Evolutionary conservation across 1,284 basidiomycete species (phyloP), one percentile per base, ranked within the genome.

Genomic region (Pseudozyma flocculosa): DNA sequence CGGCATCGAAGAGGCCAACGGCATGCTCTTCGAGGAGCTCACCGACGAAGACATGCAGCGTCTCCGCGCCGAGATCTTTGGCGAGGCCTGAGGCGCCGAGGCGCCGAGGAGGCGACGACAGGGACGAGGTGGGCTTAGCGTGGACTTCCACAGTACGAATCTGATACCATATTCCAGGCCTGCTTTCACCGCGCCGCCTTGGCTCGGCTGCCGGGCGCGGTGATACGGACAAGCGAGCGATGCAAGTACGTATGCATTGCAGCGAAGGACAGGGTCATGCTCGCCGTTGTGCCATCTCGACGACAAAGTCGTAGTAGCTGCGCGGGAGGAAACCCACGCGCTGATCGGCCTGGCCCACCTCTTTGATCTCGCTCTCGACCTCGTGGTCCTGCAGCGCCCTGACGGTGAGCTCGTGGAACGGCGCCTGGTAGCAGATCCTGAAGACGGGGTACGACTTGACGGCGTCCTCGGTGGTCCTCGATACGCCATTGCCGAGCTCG

Each of bases 241-340:
- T n/a, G n/a, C n/a, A n/a, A n/a, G n/a, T n/a, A n/a, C n/a, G n/a
- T n/a, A n/a, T n/a, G n/a, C n/a, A n/a, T n/a, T n/a, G n/a, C n/a
- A n/a, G n/a, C n/a, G n/a, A n/a, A n/a, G n/a, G n/a, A n/a, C n/a
- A n/a, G n/a, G n/a, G n/a, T n/a, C n/a, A n/a, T n/a, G n/a, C 29
- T 54, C 37, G 40, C 51, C n/a, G 50, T 47, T 30, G 5, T 29
- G 5, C 26, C 26, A 29, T 29, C 26, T 29, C 26, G 11, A 5
- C 7, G 26, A 29, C 26, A 29, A 29, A 70, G 4, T 62, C 59
- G 51, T 71, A 71, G 41, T 51, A 73, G 13, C 48, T 49, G 10
- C 37, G 44, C 0, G 61, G 60, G 1, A 73, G 29, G 50, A 73
- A 71, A 11, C 69, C 71, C 0, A 70, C 64, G 13, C 67, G 45